Conservation (phyloP, 1,284 basidiomycete genomes). For the Lentinula novae-zelandiae region DNA sequence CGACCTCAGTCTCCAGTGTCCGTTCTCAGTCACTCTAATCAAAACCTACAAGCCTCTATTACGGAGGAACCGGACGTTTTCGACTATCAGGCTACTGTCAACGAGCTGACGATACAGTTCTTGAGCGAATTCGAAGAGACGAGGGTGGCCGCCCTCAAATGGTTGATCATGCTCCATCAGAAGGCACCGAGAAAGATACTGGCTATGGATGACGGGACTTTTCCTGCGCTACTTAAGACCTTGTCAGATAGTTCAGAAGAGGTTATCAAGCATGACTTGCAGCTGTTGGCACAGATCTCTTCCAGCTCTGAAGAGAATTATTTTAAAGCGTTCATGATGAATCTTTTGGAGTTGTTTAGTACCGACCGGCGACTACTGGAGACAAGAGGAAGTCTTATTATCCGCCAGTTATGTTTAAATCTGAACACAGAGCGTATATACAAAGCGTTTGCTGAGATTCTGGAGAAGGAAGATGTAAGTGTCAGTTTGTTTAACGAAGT, state of each 20-base stretch:
- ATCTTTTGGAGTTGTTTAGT: conserved; percentile 91
- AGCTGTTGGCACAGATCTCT: conserved; percentile 94
- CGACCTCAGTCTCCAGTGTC: conserved; percentile 57
- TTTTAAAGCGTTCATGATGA: conserved; percentile 95
- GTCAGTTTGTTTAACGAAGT: neutral
- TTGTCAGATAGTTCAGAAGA: conserved; percentile 96
- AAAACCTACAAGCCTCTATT: conserved; percentile 26
- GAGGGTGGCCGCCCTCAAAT: conserved; percentile 91
- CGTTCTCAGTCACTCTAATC: conserved; percentile 33
- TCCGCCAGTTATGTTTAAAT: conserved; percentile 91
- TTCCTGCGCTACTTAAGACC: conserved; percentile 92
- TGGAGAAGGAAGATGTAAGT: conserved; percentile 94
- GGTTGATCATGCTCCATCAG: conserved; percentile 98
- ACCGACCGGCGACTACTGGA: conserved; percentile 92
- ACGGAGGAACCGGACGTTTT: conserved; percentile 75
- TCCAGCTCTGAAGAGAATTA: conserved; percentile 93
- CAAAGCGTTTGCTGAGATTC: conserved; percentile 91
- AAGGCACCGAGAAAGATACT: conserved; percentile 97
- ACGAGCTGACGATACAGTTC: conserved; percentile 90
- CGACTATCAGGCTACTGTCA: conserved; percentile 91
- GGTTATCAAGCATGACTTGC: conserved; percentile 95
- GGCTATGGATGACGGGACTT: conserved; percentile 95
- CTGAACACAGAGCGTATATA: conserved; percentile 97
- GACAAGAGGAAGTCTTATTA: conserved; percentile 92
- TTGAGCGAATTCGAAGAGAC: conserved; percentile 97